Conservation (phyloP, 768 basidiomycete genomes). For the Leucocoprinus leucothites region DNA sequence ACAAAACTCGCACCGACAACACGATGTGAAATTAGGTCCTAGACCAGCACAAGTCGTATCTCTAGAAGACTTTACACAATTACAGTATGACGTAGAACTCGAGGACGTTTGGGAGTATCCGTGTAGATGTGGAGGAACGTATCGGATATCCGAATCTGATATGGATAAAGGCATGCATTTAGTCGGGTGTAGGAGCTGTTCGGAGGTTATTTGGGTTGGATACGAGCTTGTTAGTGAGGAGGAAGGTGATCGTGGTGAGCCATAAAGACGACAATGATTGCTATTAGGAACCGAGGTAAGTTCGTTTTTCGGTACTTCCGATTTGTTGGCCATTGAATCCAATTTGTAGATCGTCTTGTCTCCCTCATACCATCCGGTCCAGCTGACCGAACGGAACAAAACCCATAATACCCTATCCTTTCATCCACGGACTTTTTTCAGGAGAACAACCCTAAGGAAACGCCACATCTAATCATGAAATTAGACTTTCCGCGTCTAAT, state of each 20-base stretch:
- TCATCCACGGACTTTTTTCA: too few species aligned
- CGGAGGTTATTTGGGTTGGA: constrained; percentile 84
- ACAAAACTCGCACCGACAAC: constrained; percentile 12
- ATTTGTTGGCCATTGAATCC: too few species aligned
- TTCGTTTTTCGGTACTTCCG: too few species aligned
- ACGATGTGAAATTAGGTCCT: constrained; percentile 28
- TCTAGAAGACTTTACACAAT: constrained; percentile 57
- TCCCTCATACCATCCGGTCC: too few species aligned
- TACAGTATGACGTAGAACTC: constrained; percentile 18
- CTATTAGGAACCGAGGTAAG: not conserved
- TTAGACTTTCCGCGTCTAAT: too few species aligned
- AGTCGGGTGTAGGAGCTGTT: constrained; percentile 70
- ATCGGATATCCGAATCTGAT: constrained; percentile 51
- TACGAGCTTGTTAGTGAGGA: constrained; percentile 53
- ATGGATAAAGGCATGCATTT: constrained; percentile 75
- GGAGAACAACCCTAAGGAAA: too few species aligned
- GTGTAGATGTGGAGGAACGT: constrained; percentile 75
- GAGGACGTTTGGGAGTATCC: constrained; percentile 49
- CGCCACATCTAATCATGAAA: too few species aligned
- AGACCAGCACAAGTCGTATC: constrained; percentile 79
- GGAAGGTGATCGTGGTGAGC: not conserved
- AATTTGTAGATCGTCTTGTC: too few species aligned
- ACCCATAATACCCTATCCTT: too few species aligned
- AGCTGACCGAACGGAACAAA: too few species aligned
- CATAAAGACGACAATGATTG: too few species aligned